phyloP scores from a whole-genome alignment of 306 rosid genomes.

The Biancaea sappan region DNA sequence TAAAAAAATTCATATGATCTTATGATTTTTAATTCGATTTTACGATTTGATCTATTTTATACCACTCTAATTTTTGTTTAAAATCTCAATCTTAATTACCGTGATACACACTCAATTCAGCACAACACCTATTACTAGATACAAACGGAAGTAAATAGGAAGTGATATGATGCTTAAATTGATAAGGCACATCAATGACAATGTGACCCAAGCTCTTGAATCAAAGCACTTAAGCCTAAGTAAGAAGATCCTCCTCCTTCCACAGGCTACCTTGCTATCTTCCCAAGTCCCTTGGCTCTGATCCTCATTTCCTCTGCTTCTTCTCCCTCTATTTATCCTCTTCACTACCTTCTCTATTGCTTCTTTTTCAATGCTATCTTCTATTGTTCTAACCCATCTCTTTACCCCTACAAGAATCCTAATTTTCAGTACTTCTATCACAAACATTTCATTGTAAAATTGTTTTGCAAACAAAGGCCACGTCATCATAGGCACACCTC shows the following conservation, averaged over 20 bases:
- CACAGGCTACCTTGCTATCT: conserved; percentile 28
- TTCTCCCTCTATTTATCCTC: conserved; percentile 15
- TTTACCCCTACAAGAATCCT: conserved; percentile 37
- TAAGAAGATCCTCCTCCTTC: conserved; percentile 34
- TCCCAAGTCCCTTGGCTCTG: conserved; percentile 13
- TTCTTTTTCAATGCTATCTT: conserved; percentile 16
- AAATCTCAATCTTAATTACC: too few species aligned
- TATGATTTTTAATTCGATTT: too few species aligned
- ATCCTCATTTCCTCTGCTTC: conserved; percentile 26
- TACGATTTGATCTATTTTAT: too few species aligned
- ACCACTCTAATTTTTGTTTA: too few species aligned
- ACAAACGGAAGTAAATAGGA: too few species aligned
- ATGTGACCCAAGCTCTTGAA: background rate
- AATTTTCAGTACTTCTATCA: conserved; percentile 27
- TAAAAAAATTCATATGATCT: too few species aligned
- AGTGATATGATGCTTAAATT: too few species aligned
- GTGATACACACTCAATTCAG: too few species aligned
- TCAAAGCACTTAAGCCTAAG: background rate
- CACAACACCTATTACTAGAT: too few species aligned
- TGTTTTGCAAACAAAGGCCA: conserved; percentile 39
- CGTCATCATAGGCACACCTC: conserved; percentile 24
- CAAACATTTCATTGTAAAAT: conserved; percentile 43
- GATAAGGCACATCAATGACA: background rate
- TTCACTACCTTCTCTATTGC: conserved; percentile 6
- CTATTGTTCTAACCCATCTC: background rate